A percentile compares a stretch with the other conserved stretches of the same genome.
phyloP scores from a whole-genome alignment of 139 green algal species.

The Diplosphaera chodatii region DNA sequence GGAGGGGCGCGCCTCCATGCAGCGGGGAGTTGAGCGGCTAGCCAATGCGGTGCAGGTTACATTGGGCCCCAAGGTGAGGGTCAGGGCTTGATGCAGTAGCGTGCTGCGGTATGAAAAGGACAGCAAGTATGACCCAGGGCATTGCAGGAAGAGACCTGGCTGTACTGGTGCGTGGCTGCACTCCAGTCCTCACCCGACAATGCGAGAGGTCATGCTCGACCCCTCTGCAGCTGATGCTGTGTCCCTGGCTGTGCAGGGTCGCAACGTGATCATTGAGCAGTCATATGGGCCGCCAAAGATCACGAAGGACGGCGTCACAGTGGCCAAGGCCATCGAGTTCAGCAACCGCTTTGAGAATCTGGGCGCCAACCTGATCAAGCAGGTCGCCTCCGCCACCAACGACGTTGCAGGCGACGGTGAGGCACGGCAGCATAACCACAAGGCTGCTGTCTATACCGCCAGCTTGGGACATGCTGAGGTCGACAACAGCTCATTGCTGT shows the following conservation, averaged over 20 bases:
- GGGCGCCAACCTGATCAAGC: conserved; percentile 77
- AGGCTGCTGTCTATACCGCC: too few relatives aligned
- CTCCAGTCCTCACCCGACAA: too few relatives aligned
- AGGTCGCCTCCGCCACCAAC: conserved; percentile 94
- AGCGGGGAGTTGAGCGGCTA: conserved; percentile 90
- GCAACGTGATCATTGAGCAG: conserved; percentile 99
- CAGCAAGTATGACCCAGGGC: too few relatives aligned
- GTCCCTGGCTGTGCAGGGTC: conserved; percentile 59
- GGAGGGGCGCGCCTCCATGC: conserved; percentile 80
- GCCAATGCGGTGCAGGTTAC: conserved; percentile 98
- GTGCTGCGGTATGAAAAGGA: too few relatives aligned
- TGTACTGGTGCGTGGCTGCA: too few relatives aligned
- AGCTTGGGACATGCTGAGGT: too few relatives aligned
- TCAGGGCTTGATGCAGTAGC: too few relatives aligned
- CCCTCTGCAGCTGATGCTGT: too few relatives aligned
- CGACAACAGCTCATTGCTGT: too few relatives aligned
- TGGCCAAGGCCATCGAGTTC: conserved; percentile 90
- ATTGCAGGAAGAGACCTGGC: too few relatives aligned
- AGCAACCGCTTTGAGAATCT: conserved; percentile 95
- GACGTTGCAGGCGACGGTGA: conserved; percentile 94
- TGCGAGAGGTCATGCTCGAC: too few relatives aligned
- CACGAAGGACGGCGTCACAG: conserved; percentile 98
- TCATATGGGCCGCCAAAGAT: conserved; percentile 94
- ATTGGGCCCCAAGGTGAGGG: conserved; percentile 88
- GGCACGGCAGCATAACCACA: too few relatives aligned